Evolutionary conservation across 106 monocot species (phyloP).

Genomic region (Allium cepa): DNA sequence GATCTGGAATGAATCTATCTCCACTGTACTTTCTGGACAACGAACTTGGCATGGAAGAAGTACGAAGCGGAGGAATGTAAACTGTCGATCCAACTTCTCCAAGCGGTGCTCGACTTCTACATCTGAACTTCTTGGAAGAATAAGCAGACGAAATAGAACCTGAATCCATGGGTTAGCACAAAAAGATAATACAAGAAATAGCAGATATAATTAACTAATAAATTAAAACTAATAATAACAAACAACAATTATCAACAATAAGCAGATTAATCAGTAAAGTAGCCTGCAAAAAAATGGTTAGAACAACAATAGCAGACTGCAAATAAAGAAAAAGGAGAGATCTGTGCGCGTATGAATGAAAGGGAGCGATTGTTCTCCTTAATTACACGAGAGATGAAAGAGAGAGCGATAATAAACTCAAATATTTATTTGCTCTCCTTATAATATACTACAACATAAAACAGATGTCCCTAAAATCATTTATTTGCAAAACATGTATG

Average conservation of each 20-base stretch:
- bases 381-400: too few relatives aligned
- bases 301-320: too few relatives aligned
- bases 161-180: constrained; percentile 6
- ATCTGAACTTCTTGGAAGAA: constrained; percentile 4
- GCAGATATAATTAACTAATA: neutral
- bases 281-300: neutral
- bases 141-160: constrained; percentile 1
- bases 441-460: too few relatives aligned
- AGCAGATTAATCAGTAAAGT: neutral
- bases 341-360: too few relatives aligned
- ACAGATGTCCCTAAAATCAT: too few relatives aligned
- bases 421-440: too few relatives aligned
- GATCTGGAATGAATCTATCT: constrained; percentile 26
- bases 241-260: neutral
- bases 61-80: constrained; percentile 37
- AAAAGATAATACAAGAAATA: neutral
- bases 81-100: constrained; percentile 19
- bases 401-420: too few relatives aligned
- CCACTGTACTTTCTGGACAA: constrained; percentile 13
- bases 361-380: too few relatives aligned
- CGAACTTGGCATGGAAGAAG: constrained; percentile 9
- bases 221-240: neutral
- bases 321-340: too few relatives aligned
- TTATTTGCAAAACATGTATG: too few relatives aligned
- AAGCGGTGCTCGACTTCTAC: constrained; percentile 4